Conservation (phyloP, 2,329 filamentous ascomycete species). For the Fusarium sp. region DNA sequence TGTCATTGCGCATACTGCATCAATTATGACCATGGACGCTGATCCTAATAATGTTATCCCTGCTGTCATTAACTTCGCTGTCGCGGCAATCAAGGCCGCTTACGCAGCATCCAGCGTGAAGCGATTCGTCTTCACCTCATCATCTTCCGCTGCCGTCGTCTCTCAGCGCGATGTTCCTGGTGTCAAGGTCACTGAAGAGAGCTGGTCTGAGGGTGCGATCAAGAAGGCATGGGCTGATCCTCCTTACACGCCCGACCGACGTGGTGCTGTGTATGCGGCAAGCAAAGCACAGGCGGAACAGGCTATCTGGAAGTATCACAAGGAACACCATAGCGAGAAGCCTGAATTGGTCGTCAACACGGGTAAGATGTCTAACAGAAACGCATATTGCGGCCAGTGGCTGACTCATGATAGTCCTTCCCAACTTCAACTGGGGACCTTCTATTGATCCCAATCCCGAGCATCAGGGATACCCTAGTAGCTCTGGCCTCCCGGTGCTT, state of each 20-base stretch:
- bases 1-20: conserved; percentile 54
- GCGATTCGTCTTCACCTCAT: conserved; percentile 49
- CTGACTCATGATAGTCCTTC: conserved; percentile 32
- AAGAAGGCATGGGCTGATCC: conserved; percentile 50
- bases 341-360: conserved; percentile 44
- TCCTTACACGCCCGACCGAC: conserved; percentile 46
- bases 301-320: conserved; percentile 51
- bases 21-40: conserved; percentile 46
- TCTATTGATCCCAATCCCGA: conserved; percentile 23
- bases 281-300: conserved; percentile 53
- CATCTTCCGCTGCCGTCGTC: conserved; percentile 7
- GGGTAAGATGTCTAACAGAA: not conserved
- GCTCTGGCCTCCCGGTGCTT: conserved; percentile 19
- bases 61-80: conserved; percentile 41
- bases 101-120: conserved; percentile 48
- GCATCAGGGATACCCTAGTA: conserved; percentile 40
- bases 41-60: conserved; percentile 56
- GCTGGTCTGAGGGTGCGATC: conserved; percentile 50
- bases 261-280: conserved; percentile 48
- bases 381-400: accelerated
- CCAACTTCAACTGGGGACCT: conserved; percentile 43
- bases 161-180: not conserved
- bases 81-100: conserved; percentile 50
- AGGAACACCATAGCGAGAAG: conserved; percentile 36
- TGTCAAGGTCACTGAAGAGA: conserved; percentile 14